Conservation (phyloP, 2,329 filamentous ascomycete genomes). For the Huntiella omanensis region DNA sequence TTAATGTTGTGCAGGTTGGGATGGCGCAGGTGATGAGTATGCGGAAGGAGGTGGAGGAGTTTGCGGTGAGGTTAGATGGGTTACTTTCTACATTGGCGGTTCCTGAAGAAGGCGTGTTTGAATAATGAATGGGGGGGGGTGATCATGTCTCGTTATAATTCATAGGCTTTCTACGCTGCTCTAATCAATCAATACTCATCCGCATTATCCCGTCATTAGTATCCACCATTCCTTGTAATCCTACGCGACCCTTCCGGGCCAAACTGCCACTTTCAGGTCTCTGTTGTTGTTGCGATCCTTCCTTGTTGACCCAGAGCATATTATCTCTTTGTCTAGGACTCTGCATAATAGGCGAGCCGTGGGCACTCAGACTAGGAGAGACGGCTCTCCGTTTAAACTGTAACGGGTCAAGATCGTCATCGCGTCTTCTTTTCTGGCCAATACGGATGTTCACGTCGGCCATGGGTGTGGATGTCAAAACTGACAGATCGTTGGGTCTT, state of each 20-base stretch:
- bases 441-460: conserved; percentile 63
- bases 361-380: conserved; percentile 74
- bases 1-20: conserved; percentile 19
- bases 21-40: conserved; percentile 31
- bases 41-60: conserved; percentile 37
- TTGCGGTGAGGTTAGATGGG: conserved; percentile 41
- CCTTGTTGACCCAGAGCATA: conserved; percentile 44
- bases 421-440: conserved; percentile 64
- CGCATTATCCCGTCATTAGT: conserved; percentile 93
- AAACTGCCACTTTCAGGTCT: conserved; percentile 22
- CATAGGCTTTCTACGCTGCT: neutral
- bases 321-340: conserved; percentile 59
- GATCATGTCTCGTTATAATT: conserved; percentile 8
- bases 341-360: conserved; percentile 76
- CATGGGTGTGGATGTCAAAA: conserved; percentile 1
- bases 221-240: conserved; percentile 84
- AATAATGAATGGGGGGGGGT: conserved; percentile 2
- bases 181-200: conserved; percentile 62
- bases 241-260: conserved; percentile 42
- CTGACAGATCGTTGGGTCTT: conserved; percentile 6
- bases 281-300: conserved; percentile 28
- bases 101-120: conserved; percentile 31
- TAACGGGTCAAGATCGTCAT: conserved; percentile 76
- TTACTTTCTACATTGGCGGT: conserved; percentile 34
- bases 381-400: conserved; percentile 85